These are phyloP conservation scores for Phytophthora podocarpi DNA, from an alignment of 352 stramenopile genomes.

Conservation along the genomic window DNA sequence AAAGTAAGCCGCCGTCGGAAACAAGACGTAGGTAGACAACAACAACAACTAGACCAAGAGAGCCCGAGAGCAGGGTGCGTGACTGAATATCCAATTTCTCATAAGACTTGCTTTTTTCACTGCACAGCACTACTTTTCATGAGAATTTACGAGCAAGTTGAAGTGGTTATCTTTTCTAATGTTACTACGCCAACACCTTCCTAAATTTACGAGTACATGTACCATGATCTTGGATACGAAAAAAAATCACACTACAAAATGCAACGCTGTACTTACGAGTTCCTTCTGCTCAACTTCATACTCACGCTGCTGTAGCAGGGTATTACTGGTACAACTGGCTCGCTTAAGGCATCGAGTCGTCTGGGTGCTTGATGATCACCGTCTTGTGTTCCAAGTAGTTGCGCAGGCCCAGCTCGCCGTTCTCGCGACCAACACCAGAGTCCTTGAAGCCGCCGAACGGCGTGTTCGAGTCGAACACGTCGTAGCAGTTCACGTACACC, in stretches of 20 bases:
- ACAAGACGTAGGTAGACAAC: slow-evolving; percentile 36
- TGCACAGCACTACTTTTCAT: too few species aligned
- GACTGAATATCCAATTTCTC: slow-evolving; percentile 36
- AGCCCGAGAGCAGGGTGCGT: slow-evolving; percentile 19
- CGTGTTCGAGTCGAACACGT: slow-evolving; percentile 86
- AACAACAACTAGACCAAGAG: slow-evolving; percentile 31
- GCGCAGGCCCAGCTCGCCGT: slow-evolving; percentile 69
- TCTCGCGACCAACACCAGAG: slow-evolving; percentile 82
- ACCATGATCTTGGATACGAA: too few species aligned
- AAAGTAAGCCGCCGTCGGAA: slow-evolving; percentile 27
- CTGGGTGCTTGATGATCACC: slow-evolving; percentile 69
- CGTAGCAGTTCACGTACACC: slow-evolving; percentile 95
- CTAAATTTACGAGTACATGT: too few species aligned
- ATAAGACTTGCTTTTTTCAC: too few species aligned
- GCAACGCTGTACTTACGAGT: slow-evolving; percentile 16
- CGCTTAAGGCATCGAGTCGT: slow-evolving; percentile 43
- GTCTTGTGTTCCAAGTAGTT: slow-evolving; percentile 86
- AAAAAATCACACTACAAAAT: slow-evolving; percentile 9
- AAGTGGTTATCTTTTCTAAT: background rate
- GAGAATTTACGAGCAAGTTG: slow-evolving; percentile 2
- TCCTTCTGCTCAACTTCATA: slow-evolving; percentile 15
- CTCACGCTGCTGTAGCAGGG: background rate
- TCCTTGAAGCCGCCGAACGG: slow-evolving; percentile 91
- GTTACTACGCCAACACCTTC: too few species aligned
- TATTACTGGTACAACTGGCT: slow-evolving; percentile 21